phyloP scores from a whole-genome alignment of 2,329 filamentous ascomycete genomes.

The Berkeleyomyces rouxiae region DNA sequence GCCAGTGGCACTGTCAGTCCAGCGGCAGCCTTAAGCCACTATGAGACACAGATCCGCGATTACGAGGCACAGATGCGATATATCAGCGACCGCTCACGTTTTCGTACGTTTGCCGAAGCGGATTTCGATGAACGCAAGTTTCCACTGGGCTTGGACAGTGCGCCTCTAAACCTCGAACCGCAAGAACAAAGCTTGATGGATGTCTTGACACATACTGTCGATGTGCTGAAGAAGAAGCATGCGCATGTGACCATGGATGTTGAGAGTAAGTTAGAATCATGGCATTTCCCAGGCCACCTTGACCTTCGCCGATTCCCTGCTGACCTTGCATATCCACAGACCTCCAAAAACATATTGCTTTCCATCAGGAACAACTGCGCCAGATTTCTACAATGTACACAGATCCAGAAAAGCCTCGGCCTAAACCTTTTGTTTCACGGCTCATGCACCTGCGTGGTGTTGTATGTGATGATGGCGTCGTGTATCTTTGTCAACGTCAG shows the following conservation, averaged over 20 bases:
- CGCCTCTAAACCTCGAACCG: conserved; percentile 23
- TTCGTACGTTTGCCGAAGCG: conserved; percentile 23
- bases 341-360: conserved; percentile 6
- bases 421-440: conserved; percentile 26
- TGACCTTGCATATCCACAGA: not conserved
- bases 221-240: conserved; percentile 18
- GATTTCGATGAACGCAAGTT: conserved; percentile 24
- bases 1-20: not conserved
- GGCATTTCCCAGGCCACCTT: too few species aligned
- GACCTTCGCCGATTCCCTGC: not conserved
- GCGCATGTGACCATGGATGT: not conserved
- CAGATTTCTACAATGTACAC: conserved; percentile 26
- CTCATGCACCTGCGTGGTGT: conserved; percentile 36
- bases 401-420: conserved; percentile 23
- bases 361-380: conserved; percentile 20
- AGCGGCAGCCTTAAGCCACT: not conserved
- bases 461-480: conserved; percentile 28
- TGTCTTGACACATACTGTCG: conserved; percentile 19
- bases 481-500: conserved; percentile 33
- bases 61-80: conserved; percentile 19
- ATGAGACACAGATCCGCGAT: conserved; percentile 11
- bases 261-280: not conserved
- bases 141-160: conserved; percentile 23
- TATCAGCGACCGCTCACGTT: conserved; percentile 22
- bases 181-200: conserved; percentile 20